Base-by-base conservation (phyloP, 805 yeast species). In the Blastobotrys robertii region DNA sequence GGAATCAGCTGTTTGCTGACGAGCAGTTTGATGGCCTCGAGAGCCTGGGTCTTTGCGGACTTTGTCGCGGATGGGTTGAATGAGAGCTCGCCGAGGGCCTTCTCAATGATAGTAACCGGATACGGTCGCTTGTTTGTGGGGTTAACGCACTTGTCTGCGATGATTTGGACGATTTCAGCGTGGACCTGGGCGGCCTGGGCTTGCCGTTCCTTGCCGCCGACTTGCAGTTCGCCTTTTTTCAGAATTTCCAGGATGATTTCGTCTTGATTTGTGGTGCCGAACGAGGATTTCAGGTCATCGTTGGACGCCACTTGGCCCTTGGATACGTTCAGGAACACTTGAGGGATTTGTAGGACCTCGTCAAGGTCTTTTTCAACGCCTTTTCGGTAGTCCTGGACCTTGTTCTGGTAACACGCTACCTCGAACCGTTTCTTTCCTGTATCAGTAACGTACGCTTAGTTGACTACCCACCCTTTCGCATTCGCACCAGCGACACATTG, bases 341-440 rank as follows among this genome's bases (percentile, higher is more conserved):
- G 95, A n/a, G 87, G 95, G 42, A 92, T 86, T 60, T 92, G 98
- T 31, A 92, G 68, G 2, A 92, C 98, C 58, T 92, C 98, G 65
- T 92, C 97, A 7, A 92, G 61, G 59, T 92, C 96, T 52, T 85
- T 90, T 57, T 92, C 98, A 5, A 84, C 78, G 45, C 82, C 84
- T 48, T 76, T 73, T 53, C 97, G 72, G 77, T 87, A 92, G 61
- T 92, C 98, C 60, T 90, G 97, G 4, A 92, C 96, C 58, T 92
- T 92, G 56, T 92, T 92, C 57, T 85, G 95, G 61, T 92, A 92
- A 58, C 98, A 92, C 0, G 97, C 97, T 37, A 92, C 74, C 63
- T 92, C 98, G 54, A 87, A 92, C 50, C 96, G 69, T 62, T 85
- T 84, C 59, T 85, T 86, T 34, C 25, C 25, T 19, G n/a, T 19